Conservation (phyloP, 768 basidiomycete species). For the Boletus insuetus region DNA sequence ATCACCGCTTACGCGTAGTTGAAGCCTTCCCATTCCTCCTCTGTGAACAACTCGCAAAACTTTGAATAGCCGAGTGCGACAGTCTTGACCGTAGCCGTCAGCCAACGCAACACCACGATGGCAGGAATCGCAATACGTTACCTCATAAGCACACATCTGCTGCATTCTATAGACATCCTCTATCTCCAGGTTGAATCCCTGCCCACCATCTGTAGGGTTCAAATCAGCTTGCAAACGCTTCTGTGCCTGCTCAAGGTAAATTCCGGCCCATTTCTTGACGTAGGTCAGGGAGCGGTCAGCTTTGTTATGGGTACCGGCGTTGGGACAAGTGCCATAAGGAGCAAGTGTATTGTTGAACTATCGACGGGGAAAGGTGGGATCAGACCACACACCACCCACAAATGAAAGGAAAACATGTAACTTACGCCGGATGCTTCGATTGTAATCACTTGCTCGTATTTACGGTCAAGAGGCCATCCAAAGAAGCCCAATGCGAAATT, state of each 20-base stretch:
- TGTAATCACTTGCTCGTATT: conserved; percentile 76
- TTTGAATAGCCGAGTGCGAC: conserved; percentile 89
- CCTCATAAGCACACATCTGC: conserved; percentile 85
- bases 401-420: conserved; percentile 15
- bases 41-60: conserved; percentile 88
- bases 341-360: conserved; percentile 85
- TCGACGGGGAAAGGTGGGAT: background rate
- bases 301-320: conserved; percentile 48
- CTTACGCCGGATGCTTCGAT: conserved; percentile 63
- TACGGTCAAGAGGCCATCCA: conserved; percentile 65
- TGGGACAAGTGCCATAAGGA: conserved; percentile 81
- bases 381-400: background rate
- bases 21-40: conserved; percentile 92
- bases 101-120: background rate
- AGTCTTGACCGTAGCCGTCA: conserved; percentile 48
- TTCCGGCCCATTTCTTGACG: conserved; percentile 60
- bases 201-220: conserved; percentile 11
- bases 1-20: conserved; percentile 65
- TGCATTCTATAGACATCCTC: conserved; percentile 78
- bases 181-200: conserved; percentile 58
- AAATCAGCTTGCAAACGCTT: conserved; percentile 58
- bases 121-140: conserved; percentile 17
- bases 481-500: conserved; percentile 78
- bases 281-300: conserved; percentile 57
- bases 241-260: conserved; percentile 69